These are phyloP conservation scores for Uronychia setigera DNA, from an alignment of 73 alveolate genomes.

Conservation along the genomic window DNA sequence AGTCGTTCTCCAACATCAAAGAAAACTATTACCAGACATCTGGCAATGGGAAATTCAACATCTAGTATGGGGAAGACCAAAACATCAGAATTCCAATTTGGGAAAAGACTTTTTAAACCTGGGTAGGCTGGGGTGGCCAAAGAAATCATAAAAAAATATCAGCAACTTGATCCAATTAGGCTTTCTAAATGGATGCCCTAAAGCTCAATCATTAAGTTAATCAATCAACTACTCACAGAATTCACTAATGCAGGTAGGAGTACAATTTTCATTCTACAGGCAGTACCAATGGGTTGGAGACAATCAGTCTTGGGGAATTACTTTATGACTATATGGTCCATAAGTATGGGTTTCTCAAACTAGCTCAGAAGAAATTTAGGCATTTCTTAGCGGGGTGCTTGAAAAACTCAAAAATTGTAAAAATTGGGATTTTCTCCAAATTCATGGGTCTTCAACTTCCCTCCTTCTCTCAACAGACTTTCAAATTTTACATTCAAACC, in stretches of 20 bases:
- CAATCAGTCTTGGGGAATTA: background rate
- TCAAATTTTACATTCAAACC: background rate
- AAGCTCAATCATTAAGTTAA: too few species aligned
- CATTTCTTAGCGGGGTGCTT: background rate
- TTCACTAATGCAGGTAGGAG: background rate
- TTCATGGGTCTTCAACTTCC: background rate
- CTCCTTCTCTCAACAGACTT: background rate
- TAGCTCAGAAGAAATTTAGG: background rate
- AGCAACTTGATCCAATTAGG: background rate
- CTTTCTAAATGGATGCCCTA: background rate
- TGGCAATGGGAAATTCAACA: background rate
- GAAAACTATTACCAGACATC: background rate
- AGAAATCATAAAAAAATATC: too few species aligned
- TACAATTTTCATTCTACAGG: background rate
- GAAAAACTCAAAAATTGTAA: too few species aligned
- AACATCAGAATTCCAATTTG: background rate
- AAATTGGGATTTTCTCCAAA: background rate
- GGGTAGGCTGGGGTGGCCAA: background rate
- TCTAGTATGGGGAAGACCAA: background rate
- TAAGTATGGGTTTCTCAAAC: background rate
- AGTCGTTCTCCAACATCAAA: background rate
- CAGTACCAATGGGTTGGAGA: background rate
- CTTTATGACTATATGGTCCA: background rate
- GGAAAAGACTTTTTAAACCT: background rate
- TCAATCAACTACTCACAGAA: background rate